phyloP scores from a whole-genome alignment of 441 rosid genomes.

The Bocquillonia castaneifolia region DNA sequence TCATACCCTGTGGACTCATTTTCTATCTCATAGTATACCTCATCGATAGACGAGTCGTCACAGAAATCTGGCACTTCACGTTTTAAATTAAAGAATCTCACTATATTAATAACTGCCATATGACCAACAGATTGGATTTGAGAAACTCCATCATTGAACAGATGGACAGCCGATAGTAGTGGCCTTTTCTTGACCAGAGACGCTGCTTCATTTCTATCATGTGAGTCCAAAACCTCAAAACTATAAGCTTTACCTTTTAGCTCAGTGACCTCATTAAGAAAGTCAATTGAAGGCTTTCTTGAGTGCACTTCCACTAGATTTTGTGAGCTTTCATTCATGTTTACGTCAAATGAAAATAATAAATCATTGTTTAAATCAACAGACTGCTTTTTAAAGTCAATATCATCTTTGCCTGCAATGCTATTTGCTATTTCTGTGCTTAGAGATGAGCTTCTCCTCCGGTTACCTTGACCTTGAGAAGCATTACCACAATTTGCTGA shows the following conservation, averaged over 20 bases:
- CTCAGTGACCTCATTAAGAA: conserved; percentile 55
- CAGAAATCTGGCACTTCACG: conserved; percentile 57
- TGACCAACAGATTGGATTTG: conserved; percentile 87
- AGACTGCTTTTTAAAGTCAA: conserved; percentile 40
- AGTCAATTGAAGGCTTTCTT: conserved; percentile 38
- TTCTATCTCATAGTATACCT: conserved; percentile 68
- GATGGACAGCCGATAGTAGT: conserved; percentile 65
- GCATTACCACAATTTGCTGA: conserved; percentile 37
- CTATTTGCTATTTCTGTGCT: conserved; percentile 39
- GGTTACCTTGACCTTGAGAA: conserved; percentile 61
- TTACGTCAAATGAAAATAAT: conserved; percentile 42
- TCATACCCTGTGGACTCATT: conserved; percentile 48
- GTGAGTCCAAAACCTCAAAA: conserved; percentile 31
- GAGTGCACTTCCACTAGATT: conserved; percentile 39
- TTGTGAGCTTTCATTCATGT: conserved; percentile 31
- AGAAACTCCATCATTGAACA: conserved; percentile 84
- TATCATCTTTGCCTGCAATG: conserved; percentile 37
- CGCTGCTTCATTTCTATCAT: conserved; percentile 36
- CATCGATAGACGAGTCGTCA: conserved; percentile 60
- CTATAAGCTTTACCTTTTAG: conserved; percentile 45
- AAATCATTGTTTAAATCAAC: conserved; percentile 41
- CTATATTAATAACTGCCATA: conserved; percentile 79
- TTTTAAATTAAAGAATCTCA: conserved; percentile 65
- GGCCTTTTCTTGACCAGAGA: conserved; percentile 58
- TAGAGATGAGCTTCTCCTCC: conserved; percentile 50